Evolutionary conservation across 768 basidiomycete species (phyloP).

Genomic region (Lactarius indigo): DNA sequence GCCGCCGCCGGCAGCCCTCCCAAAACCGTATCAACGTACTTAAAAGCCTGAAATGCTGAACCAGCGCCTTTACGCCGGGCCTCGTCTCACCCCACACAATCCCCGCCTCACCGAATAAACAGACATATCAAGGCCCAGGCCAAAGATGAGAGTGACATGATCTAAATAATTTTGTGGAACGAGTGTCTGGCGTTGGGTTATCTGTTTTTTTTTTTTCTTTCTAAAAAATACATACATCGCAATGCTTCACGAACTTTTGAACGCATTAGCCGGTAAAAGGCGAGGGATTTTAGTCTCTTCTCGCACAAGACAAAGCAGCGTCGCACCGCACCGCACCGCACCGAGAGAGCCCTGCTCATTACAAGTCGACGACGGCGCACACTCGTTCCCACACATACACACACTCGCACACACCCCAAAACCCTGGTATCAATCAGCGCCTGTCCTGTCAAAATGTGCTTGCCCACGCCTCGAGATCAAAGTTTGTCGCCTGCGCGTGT

Average conservation of each 20-base stretch:
- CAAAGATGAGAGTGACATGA: background rate
- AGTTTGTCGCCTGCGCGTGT: slow-evolving; percentile 50
- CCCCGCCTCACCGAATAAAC: background rate
- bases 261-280: background rate
- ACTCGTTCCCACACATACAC: background rate
- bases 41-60: too few species aligned
- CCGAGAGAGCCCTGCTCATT: slow-evolving; percentile 17
- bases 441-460: slow-evolving; percentile 52
- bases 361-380: background rate
- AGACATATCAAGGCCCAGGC: background rate
- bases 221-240: slow-evolving; percentile 18
- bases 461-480: slow-evolving; percentile 81
- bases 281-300: background rate
- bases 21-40: too few species aligned
- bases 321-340: slow-evolving; percentile 3
- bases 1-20: too few species aligned
- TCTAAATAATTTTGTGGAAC: background rate
- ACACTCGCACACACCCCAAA: background rate
- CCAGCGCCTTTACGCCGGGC: too few species aligned
- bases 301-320: background rate
- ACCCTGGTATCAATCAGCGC: background rate
- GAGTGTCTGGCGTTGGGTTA: background rate
- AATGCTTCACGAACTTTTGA: slow-evolving; percentile 2
- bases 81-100: background rate
- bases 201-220: background rate